These are phyloP conservation scores for Alternaria atra DNA, from an alignment of 2,329 filamentous ascomycete genomes.

Conservation along the genomic window DNA sequence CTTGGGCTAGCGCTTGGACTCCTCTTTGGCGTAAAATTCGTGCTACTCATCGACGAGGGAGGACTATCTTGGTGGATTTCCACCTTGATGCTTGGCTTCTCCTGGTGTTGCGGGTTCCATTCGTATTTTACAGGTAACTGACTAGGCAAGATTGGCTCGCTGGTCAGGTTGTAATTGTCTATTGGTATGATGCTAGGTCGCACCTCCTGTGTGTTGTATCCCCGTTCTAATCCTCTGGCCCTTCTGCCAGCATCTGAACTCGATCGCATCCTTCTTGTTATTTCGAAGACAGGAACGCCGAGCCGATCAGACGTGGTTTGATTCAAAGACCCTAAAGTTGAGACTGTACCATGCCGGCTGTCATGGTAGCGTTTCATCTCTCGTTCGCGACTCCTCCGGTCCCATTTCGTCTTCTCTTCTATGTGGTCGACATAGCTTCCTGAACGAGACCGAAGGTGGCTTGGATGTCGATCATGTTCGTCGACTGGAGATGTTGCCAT, in stretches of 20 bases:
- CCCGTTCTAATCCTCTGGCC: conserved; percentile 8
- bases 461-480: conserved; percentile 8
- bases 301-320: conserved; percentile 28
- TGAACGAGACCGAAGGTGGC: conserved; percentile 31
- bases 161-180: conserved; percentile 16
- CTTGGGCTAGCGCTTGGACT: conserved; percentile 30
- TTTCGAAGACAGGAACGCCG: conserved; percentile 31
- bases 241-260: conserved; percentile 13
- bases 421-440: conserved; percentile 36
- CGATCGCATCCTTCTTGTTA: conserved; percentile 20
- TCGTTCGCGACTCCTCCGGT: conserved; percentile 28
- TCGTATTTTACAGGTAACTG: conserved; percentile 8
- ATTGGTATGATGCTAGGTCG: conserved; percentile 15
- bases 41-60: neutral
- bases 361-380: conserved; percentile 37
- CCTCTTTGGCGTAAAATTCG: conserved; percentile 8
- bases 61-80: conserved; percentile 33
- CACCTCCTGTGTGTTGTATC: conserved; percentile 30
- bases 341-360: conserved; percentile 7
- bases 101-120: conserved; percentile 12
- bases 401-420: conserved; percentile 29
- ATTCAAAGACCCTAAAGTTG: neutral
- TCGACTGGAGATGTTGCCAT: conserved; percentile 22
- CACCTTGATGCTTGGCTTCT: conserved; percentile 33
- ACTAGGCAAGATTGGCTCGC: conserved; percentile 18